Percentiles rank a stretch among this genome's conserved stretches.
Conservation (phyloP, 257 asterid genomes). For the Pogostemon cablin region DNA sequence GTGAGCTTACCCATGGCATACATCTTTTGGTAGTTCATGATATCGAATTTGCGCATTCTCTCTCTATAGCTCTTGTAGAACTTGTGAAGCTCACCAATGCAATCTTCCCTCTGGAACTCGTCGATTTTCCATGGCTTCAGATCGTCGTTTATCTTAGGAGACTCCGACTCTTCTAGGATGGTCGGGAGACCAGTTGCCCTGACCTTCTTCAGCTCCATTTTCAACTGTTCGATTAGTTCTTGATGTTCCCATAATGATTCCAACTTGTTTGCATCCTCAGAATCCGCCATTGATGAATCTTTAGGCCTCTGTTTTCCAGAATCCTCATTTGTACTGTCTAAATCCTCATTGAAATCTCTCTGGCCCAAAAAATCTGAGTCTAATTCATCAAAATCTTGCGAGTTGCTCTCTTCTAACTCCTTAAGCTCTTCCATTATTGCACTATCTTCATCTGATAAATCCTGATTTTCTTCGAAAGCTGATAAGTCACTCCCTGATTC, state of each 20-base stretch:
- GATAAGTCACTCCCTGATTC: slow-evolving; percentile 37
- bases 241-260: slow-evolving; percentile 97
- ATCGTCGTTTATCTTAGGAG: slow-evolving; percentile 69
- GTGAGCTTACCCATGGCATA: slow-evolving; percentile 84
- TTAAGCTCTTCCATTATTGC: slow-evolving; percentile 48
- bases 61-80: slow-evolving; percentile 82
- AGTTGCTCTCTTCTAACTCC: slow-evolving; percentile 37
- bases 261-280: slow-evolving; percentile 55
- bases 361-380: slow-evolving; percentile 42
- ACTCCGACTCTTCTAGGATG: slow-evolving; percentile 82
- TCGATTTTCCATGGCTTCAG: slow-evolving; percentile 94
- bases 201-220: slow-evolving; percentile 81
- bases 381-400: slow-evolving; percentile 6
- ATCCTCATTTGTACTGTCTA: slow-evolving; percentile 19
- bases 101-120: slow-evolving; percentile 66
- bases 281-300: slow-evolving; percentile 35
- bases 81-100: slow-evolving; percentile 81
- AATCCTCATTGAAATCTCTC: slow-evolving; percentile 44
- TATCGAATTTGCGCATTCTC: slow-evolving; percentile 85
- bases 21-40: slow-evolving; percentile 98
- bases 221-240: slow-evolving; percentile 88
- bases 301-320: slow-evolving; percentile 38
- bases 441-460: slow-evolving; percentile 41
- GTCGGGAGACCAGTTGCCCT: slow-evolving; percentile 91
- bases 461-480: slow-evolving; percentile 40